These are phyloP conservation scores for Penicillium sp. DNA, from an alignment of 2,329 filamentous ascomycete genomes.

Conservation along the genomic window DNA sequence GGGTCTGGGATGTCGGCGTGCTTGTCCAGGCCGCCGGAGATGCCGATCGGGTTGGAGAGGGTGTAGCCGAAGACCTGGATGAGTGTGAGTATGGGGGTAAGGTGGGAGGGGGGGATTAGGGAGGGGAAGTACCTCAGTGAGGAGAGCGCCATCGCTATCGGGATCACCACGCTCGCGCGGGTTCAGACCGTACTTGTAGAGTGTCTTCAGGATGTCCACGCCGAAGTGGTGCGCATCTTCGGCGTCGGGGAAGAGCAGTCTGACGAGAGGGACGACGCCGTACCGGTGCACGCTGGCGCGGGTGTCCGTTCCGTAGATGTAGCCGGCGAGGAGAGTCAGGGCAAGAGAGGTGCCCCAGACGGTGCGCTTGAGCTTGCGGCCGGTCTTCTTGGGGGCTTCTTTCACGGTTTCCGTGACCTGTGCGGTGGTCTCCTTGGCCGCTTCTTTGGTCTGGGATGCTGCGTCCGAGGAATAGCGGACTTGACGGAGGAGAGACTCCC, in stretches of 20 bases:
- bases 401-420: slow-evolving; percentile 13
- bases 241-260: slow-evolving; percentile 38
- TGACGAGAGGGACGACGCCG: slow-evolving; percentile 46
- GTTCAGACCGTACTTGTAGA: slow-evolving; percentile 67
- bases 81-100: no score
- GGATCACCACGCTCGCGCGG: slow-evolving; percentile 67
- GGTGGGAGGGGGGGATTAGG: no score
- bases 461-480: no score
- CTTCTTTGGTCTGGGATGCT: no score
- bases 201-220: slow-evolving; percentile 59
- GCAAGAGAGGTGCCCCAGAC: slow-evolving; percentile 46
- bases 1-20: slow-evolving; percentile 78
- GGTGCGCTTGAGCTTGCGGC: slow-evolving; percentile 23
- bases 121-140: slow-evolving; percentile 37
- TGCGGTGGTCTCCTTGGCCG: slow-evolving; percentile 11
- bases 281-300: slow-evolving; percentile 61
- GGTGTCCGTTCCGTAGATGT: slow-evolving; percentile 66
- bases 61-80: slow-evolving; percentile 62
- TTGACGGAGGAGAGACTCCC: no score
- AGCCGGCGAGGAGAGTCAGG: slow-evolving; percentile 43
- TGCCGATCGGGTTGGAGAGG: slow-evolving; percentile 79
- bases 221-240: slow-evolving; percentile 87
- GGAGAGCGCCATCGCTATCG: slow-evolving; percentile 47
- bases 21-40: slow-evolving; percentile 94
- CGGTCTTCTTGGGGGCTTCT: slow-evolving; percentile 25